Conservation (phyloP, 202 grass and related monocot species). For the Schoenoplectus triqueter region DNA sequence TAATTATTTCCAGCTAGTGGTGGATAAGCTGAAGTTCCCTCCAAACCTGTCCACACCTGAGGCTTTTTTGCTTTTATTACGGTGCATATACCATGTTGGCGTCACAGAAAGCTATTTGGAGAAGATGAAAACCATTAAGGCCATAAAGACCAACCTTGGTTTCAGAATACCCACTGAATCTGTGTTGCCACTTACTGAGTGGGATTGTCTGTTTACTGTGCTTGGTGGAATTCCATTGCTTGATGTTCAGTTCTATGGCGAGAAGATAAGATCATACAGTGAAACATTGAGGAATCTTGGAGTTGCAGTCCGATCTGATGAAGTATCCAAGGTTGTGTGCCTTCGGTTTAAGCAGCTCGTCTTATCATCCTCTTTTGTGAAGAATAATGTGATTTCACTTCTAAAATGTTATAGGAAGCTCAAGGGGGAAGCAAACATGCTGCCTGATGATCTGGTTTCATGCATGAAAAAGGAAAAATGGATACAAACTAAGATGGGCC, state of each 20-base stretch:
- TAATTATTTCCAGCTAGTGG: slow-evolving; percentile 51
- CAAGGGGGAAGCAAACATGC: not conserved
- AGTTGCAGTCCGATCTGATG: slow-evolving; percentile 42
- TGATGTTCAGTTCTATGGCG: slow-evolving; percentile 60
- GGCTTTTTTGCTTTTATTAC: slow-evolving; percentile 54
- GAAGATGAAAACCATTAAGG: slow-evolving; percentile 49
- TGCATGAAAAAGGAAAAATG: slow-evolving; percentile 48
- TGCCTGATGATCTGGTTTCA: slow-evolving; percentile 37
- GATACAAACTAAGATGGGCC: slow-evolving; percentile 54
- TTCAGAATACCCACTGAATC: slow-evolving; percentile 50
- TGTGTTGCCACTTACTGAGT: slow-evolving; percentile 49
- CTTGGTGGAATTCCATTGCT: slow-evolving; percentile 46
- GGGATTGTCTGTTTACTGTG: slow-evolving; percentile 49
- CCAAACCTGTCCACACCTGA: slow-evolving; percentile 43
- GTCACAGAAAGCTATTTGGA: slow-evolving; percentile 39
- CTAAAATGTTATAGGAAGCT: slow-evolving; percentile 47
- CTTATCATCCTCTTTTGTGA: slow-evolving; percentile 35
- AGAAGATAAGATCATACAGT: slow-evolving; percentile 42
- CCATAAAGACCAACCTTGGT: slow-evolving; percentile 70
- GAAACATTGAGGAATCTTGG: slow-evolving; percentile 53
- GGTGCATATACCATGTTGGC: slow-evolving; percentile 40
- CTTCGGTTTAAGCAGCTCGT: slow-evolving; percentile 44
- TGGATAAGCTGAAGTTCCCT: slow-evolving; percentile 59
- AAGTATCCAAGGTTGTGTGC: slow-evolving; percentile 50
- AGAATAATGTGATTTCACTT: slow-evolving; percentile 45